Conservation (phyloP, 2,329 filamentous ascomycete species). For the Parastagonospora nodorum region DNA sequence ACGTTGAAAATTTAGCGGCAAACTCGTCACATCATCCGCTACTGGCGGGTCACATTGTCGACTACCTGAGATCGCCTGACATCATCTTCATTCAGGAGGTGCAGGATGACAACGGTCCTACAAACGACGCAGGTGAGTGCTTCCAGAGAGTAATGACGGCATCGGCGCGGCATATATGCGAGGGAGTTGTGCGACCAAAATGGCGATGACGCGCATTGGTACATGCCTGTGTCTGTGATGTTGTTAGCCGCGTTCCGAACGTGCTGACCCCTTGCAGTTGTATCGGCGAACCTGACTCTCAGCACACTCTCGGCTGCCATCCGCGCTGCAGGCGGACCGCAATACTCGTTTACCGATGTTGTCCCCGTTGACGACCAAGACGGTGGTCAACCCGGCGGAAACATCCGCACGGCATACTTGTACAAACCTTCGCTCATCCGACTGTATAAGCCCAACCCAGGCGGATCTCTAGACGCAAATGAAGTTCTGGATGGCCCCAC, state of each 20-base stretch:
- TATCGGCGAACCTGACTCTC: constrained; percentile 64
- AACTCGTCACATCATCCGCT: constrained; percentile 60
- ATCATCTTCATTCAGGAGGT: constrained; percentile 73
- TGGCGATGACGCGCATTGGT: neutral
- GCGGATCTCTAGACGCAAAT: constrained; percentile 60
- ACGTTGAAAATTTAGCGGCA: constrained; percentile 70
- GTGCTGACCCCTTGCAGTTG: constrained; percentile 32
- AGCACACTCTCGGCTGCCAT: constrained; percentile 61
- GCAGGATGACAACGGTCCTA: constrained; percentile 68
- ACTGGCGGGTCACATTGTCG: constrained; percentile 68
- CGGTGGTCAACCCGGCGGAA: constrained; percentile 71
- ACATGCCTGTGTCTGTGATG: neutral
- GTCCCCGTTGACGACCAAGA: constrained; percentile 64
- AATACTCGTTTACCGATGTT: constrained; percentile 66
- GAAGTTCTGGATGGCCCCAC: constrained; percentile 62
- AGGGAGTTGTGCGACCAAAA: neutral
- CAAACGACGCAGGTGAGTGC: constrained; percentile 60
- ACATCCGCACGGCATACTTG: constrained; percentile 73
- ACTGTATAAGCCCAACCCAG: constrained; percentile 64
- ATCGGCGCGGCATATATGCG: neutral
- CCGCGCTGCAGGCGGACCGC: constrained; percentile 52
- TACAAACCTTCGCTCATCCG: constrained; percentile 66
- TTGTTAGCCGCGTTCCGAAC: neutral
- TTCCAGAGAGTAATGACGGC: neutral
- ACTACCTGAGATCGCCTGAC: constrained; percentile 67